Evolutionary conservation across 192 early-diverging fungal genomes (phyloP).

Genomic region (Chytriomyces sp.): DNA sequence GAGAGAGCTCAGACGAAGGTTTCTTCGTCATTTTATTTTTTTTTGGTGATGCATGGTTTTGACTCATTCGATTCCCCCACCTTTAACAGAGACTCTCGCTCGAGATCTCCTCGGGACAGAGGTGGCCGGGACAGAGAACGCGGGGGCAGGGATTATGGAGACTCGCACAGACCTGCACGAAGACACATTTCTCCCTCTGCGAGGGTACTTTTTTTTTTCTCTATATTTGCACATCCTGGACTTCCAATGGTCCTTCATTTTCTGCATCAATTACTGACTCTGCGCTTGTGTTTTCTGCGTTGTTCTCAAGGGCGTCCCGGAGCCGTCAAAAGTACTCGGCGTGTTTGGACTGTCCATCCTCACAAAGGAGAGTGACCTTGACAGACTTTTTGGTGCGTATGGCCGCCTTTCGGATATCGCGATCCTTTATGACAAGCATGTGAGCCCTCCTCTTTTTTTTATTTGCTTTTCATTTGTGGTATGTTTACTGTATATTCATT

Average conservation of each 20-base stretch:
- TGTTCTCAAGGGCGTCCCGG: constrained; percentile 7
- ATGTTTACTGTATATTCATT: not conserved
- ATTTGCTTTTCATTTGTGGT: not conserved
- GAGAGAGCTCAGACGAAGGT: too few species aligned
- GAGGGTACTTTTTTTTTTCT: not conserved
- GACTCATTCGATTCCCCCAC: too few species aligned
- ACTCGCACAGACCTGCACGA: not conserved
- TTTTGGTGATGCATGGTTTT: too few species aligned
- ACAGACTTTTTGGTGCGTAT: constrained; percentile 62
- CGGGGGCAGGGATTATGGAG: constrained; percentile 1
- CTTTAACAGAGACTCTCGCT: not conserved
- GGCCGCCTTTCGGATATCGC: constrained; percentile 63
- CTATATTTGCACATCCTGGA: too few species aligned
- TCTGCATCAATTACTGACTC: not conserved
- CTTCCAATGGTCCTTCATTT: not conserved
- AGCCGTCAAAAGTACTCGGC: constrained; percentile 63
- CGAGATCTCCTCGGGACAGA: not conserved
- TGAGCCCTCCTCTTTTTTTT: constrained; percentile 7
- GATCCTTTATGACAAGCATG: constrained; percentile 63
- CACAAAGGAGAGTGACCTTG: constrained; percentile 66
- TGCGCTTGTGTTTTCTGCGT: too few species aligned
- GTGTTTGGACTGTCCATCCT: constrained; percentile 71
- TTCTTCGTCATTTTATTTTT: too few species aligned
- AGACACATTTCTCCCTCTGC: constrained; percentile 16
- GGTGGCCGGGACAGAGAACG: constrained; percentile 11